Percentiles rank a stretch among this genome's conserved stretches.
Evolutionary conservation across 116 monocot species (phyloP).

Genomic region (Cymodocea nodosa): DNA sequence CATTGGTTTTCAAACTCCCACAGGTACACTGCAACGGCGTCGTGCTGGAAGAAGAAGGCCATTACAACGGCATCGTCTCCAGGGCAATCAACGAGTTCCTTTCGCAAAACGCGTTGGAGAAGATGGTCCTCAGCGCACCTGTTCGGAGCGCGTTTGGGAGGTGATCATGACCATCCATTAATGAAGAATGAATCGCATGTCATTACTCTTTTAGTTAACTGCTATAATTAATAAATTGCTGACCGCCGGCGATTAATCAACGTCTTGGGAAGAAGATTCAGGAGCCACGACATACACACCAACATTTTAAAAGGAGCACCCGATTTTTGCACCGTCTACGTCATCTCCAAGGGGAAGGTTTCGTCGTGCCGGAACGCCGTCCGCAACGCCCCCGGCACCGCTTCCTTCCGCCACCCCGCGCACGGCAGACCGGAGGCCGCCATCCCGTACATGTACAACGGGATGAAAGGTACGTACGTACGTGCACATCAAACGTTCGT

Average conservation of each 20-base stretch:
- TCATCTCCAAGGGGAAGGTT: conserved; percentile 33
- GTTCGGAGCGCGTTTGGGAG: conserved; percentile 32
- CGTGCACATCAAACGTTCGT: too few species aligned
- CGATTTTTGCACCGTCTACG: conserved; percentile 35
- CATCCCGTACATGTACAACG: background rate
- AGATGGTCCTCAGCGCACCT: conserved; percentile 49
- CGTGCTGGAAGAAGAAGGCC: conserved; percentile 23
- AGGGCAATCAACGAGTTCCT: conserved; percentile 48
- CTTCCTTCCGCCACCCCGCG: conserved; percentile 16
- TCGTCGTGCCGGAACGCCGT: conserved; percentile 30
- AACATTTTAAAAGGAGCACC: conserved; percentile 22
- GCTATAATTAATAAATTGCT: too few species aligned
- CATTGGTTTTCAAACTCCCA: background rate
- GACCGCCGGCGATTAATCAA: too few species aligned
- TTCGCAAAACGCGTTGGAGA: conserved; percentile 32
- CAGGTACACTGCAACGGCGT: conserved; percentile 47
- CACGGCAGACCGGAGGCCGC: conserved; percentile 5
- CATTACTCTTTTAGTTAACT: too few species aligned
- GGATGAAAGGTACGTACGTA: background rate
- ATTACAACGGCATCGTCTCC: conserved; percentile 15
- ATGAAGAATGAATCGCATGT: too few species aligned
- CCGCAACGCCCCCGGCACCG: conserved; percentile 20
- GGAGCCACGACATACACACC: conserved; percentile 29
- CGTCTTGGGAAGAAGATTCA: conserved; percentile 41
- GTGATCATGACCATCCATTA: conserved; percentile 14